phyloP scores from a whole-genome alignment of 2,329 filamentous ascomycete genomes.

The Fusarium pseudograminearum region DNA sequence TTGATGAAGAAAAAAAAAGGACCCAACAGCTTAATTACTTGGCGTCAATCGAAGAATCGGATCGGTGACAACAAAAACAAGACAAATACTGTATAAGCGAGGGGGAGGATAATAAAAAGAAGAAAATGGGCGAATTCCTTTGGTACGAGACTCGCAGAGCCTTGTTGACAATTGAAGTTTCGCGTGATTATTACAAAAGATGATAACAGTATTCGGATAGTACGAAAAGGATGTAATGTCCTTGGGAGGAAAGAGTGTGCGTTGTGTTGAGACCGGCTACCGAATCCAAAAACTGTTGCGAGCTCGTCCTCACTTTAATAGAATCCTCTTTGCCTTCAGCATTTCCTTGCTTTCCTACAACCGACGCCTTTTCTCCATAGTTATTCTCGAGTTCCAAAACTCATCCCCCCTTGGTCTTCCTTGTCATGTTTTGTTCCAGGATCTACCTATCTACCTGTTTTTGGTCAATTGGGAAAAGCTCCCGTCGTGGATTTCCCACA shows the following conservation, averaged over 20 bases:
- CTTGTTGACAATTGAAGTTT: slow-evolving; percentile 11
- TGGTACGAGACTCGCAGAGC: slow-evolving; percentile 39
- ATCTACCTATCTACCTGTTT: slow-evolving; percentile 9
- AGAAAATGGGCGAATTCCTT: slow-evolving; percentile 22
- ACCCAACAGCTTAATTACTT: slow-evolving; percentile 8
- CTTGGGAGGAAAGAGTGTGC: slow-evolving; percentile 28
- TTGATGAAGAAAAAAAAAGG: background rate
- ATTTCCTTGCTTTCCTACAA: slow-evolving; percentile 2
- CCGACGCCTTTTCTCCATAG: slow-evolving; percentile 15
- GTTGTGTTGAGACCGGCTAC: slow-evolving; percentile 39
- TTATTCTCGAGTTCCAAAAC: slow-evolving; percentile 34
- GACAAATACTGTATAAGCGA: slow-evolving; percentile 35
- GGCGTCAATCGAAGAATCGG: slow-evolving; percentile 8
- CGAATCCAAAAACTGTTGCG: slow-evolving; percentile 17
- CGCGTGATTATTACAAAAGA: slow-evolving; percentile 26
- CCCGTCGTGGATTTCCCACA: slow-evolving; percentile 13
- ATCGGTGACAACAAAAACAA: slow-evolving; percentile 7
- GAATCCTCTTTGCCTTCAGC: slow-evolving; percentile 22
- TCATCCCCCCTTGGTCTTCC: slow-evolving; percentile 16
- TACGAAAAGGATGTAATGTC: background rate
- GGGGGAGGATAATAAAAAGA: slow-evolving; percentile 19
- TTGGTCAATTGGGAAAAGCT: slow-evolving; percentile 11
- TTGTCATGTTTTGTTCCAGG: slow-evolving; percentile 23
- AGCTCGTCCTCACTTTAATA: slow-evolving; percentile 30
- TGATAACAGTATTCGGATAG: background rate